These are phyloP conservation scores for Aquilaria malaccensis DNA, from an alignment of 345 rosid genomes.

Conservation along the genomic window DNA sequence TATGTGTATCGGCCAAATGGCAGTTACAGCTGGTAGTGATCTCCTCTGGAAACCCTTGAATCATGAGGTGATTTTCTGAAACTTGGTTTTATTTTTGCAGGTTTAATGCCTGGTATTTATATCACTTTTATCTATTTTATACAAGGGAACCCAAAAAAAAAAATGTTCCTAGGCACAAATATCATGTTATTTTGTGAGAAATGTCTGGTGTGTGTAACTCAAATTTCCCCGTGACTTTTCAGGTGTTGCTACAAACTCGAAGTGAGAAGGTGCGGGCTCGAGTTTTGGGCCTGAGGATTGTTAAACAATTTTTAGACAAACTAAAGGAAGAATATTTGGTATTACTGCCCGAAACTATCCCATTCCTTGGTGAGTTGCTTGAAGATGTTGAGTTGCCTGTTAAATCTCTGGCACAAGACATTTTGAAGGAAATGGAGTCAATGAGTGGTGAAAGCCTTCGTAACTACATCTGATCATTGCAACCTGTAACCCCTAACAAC, in stretches of 20 bases:
- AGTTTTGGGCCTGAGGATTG: conserved; percentile 66
- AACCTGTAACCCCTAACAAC: too few species aligned
- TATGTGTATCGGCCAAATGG: conserved; percentile 88
- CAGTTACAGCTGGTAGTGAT: conserved; percentile 79
- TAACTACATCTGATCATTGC: conserved; percentile 44
- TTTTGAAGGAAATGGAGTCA: conserved; percentile 77
- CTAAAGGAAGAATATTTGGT: conserved; percentile 87
- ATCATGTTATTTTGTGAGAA: background rate
- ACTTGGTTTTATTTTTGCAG: too few species aligned
- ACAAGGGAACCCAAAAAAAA: background rate
- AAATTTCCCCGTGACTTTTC: background rate
- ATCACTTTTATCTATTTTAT: background rate
- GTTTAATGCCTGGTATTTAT: too few species aligned
- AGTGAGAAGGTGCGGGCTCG: conserved; percentile 76
- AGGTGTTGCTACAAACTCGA: conserved; percentile 93
- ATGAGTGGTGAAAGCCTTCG: conserved; percentile 80
- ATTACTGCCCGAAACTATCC: conserved; percentile 73
- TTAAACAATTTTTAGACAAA: conserved; percentile 59
- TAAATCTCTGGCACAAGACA: conserved; percentile 73
- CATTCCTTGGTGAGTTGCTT: conserved; percentile 81
- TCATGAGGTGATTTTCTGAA: conserved; percentile 59
- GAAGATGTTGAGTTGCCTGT: conserved; percentile 84
- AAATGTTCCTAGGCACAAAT: background rate
- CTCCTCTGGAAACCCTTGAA: conserved; percentile 89
- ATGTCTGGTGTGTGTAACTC: too few species aligned